Conservation (phyloP, 768 basidiomycete genomes). For the Dioszegia hungarica region DNA sequence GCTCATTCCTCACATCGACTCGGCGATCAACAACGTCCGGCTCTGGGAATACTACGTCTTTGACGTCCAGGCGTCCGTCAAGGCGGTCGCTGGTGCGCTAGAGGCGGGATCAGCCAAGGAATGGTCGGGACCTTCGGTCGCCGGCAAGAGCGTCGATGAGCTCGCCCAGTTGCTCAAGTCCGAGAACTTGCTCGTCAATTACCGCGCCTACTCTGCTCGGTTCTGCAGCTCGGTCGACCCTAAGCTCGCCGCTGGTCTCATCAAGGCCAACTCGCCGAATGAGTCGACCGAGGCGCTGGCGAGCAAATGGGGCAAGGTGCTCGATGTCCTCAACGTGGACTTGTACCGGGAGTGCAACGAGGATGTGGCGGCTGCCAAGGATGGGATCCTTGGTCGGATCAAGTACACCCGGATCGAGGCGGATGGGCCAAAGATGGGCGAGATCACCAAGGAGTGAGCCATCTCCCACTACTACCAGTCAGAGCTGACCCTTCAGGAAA, state of each 20-base stretch:
- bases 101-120: constrained; percentile 42
- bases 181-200: constrained; percentile 58
- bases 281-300: constrained; percentile 59
- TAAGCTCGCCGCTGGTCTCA: constrained; percentile 65
- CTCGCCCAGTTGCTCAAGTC: constrained; percentile 63
- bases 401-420: constrained; percentile 75
- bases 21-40: constrained; percentile 61
- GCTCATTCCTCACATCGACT: constrained; percentile 62
- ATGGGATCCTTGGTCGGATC: constrained; percentile 68
- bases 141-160: constrained; percentile 60
- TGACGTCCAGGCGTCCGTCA: constrained; percentile 62
- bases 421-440: constrained; percentile 76
- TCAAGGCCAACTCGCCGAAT: constrained; percentile 60
- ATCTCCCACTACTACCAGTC: background rate
- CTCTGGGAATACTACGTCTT: constrained; percentile 95
- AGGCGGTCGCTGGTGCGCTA: constrained; percentile 59
- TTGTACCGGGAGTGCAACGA: constrained; percentile 82
- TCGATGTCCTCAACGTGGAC: constrained; percentile 82
- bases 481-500: constrained; percentile 53
- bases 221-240: constrained; percentile 65
- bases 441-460: constrained; percentile 65
- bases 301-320: constrained; percentile 68
- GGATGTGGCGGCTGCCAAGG: constrained; percentile 69
- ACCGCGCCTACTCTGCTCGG: constrained; percentile 57
- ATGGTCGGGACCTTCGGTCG: constrained; percentile 63